Evolutionary conservation across 768 basidiomycete genomes (phyloP), one percentile per base, ranked within the genome.

Genomic region (Lyophyllum semitale): DNA sequence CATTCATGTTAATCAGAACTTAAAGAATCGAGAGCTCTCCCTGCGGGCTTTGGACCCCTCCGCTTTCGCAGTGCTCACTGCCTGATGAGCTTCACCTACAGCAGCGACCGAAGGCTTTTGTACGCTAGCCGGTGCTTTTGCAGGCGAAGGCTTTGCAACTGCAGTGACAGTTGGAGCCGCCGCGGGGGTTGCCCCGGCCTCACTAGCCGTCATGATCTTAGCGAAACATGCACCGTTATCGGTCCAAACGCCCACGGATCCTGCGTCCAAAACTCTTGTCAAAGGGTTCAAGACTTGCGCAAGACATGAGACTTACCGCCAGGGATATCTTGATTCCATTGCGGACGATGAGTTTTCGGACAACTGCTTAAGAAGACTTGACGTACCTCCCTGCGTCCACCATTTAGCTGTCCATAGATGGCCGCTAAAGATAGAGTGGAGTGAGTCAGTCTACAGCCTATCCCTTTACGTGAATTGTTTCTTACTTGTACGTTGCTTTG

Each of bases 351-450:
- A 49, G 53, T 7, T 46, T 50, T 22, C 57, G 59, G 4, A 40
- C 32, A 42, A 53, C 57, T 58, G 17, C 29, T 11, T 5, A 41
- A 12, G 7, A 18, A 27, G 9, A 18, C 18, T 30, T 38, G 18
- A 53, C 57, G 33, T 29, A 58, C 51, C 57, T 50, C 51, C 57
- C 27, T 37, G n/a, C 6, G 57, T 48, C 57, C 57, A 58, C 59
- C 59, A 61, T 17, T 46, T 44, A 4, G 59, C 59, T 23, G 59
- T 55, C 59, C 55, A 61, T 37, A 48, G 22, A 42, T 40, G 53
- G 6, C 57, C 53, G 12, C 56, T 58, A 15, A 2, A 13, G 2
- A 41, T 13, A 41, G n/a, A 20, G 32, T 6, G 26, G 37, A 18
- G 17, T 11, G 5, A 17, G 17, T 22, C 12, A 33, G 25, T 15